A percentile compares a stretch with the other conserved stretches of the same genome.
phyloP scores from a whole-genome alignment of 768 basidiomycete species.

The Calocera viscosa region DNA sequence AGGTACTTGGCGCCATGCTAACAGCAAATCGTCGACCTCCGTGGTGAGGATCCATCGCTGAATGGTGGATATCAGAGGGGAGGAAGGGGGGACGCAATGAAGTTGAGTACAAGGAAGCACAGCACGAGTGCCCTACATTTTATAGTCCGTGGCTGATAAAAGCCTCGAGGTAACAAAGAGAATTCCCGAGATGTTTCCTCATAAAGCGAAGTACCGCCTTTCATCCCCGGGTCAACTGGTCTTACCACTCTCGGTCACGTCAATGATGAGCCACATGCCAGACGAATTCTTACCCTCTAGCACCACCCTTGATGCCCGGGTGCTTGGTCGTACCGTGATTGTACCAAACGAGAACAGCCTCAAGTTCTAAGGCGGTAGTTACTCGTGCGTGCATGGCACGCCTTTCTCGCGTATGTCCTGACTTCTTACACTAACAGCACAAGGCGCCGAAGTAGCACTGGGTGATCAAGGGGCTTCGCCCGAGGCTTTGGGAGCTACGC shows the following conservation, averaged over 20 bases:
- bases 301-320: neutral
- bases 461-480: too few species aligned
- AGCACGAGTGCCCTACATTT: neutral
- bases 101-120: neutral
- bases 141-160: neutral
- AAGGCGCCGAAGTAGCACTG: too few species aligned
- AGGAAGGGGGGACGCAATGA: neutral
- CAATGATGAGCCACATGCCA: neutral
- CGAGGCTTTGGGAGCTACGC: too few species aligned
- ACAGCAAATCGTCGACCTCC: neutral
- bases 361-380: neutral
- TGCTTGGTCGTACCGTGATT: neutral
- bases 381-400: neutral
- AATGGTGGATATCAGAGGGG: neutral
- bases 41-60: neutral
- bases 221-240: neutral
- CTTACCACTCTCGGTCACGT: neutral
- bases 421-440: too few species aligned
- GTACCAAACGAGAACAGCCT: neutral
- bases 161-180: neutral
- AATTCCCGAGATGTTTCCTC: neutral
- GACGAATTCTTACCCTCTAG: neutral
- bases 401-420: too few species aligned
- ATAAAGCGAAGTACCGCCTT: constrained; percentile 2
- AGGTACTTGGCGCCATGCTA: neutral